These are phyloP conservation scores for Diaporthe longicolla DNA, from an alignment of 2,329 filamentous ascomycete species.

Conservation along the genomic window DNA sequence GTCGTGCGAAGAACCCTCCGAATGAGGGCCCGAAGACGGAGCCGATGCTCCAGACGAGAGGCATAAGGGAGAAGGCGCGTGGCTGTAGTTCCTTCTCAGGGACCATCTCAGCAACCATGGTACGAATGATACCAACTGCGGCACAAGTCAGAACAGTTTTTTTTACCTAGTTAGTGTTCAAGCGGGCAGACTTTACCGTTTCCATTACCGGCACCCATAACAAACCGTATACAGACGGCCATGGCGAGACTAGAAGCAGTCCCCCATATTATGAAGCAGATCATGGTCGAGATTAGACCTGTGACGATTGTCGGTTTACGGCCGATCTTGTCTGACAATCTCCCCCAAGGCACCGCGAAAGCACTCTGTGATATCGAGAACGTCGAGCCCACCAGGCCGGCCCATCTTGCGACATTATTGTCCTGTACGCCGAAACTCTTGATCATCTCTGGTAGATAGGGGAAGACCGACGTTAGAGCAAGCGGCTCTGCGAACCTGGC, in stretches of 20 bases:
- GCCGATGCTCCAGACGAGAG: slow-evolving; percentile 88
- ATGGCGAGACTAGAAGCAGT: slow-evolving; percentile 84
- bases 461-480: slow-evolving; percentile 79
- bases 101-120: slow-evolving; percentile 94
- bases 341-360: slow-evolving; percentile 82
- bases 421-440: slow-evolving; percentile 80
- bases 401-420: slow-evolving; percentile 84
- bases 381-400: slow-evolving; percentile 79
- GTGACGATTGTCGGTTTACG: slow-evolving; percentile 85
- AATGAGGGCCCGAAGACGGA: slow-evolving; percentile 90
- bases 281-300: slow-evolving; percentile 84
- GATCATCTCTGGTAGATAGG: slow-evolving; percentile 85
- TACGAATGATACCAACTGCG: slow-evolving; percentile 89
- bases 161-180: slow-evolving; percentile 21
- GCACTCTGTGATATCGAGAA: slow-evolving; percentile 81
- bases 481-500: slow-evolving; percentile 84
- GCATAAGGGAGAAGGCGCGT: slow-evolving; percentile 93
- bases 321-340: slow-evolving; percentile 82
- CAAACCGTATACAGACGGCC: slow-evolving; percentile 81
- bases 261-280: slow-evolving; percentile 85
- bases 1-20: slow-evolving; percentile 88
- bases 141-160: slow-evolving; percentile 39
- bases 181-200: slow-evolving; percentile 69
- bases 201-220: slow-evolving; percentile 89
- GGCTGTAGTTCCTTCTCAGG: slow-evolving; percentile 89